A percentile compares a stretch with the other conserved stretches of the same genome.
These are phyloP conservation scores for Terfezia boudieri DNA, from an alignment of 495 filamentous ascomycete genomes.

Conservation along the genomic window DNA sequence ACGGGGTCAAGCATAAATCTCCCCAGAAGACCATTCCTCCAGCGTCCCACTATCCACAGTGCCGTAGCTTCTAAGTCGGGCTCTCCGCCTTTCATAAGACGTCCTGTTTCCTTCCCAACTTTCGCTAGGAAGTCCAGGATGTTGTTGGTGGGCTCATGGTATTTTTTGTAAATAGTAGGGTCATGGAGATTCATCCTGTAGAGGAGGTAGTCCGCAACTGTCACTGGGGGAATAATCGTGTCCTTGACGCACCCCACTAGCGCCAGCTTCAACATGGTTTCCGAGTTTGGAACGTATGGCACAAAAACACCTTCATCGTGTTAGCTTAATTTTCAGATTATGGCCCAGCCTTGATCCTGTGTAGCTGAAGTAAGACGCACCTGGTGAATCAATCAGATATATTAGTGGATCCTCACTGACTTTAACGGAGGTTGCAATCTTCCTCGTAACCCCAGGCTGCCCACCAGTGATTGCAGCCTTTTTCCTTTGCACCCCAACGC, in stretches of 20 bases:
- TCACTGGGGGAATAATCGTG: slow-evolving; percentile 48
- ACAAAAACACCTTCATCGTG: slow-evolving; percentile 50
- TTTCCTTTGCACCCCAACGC: slow-evolving; percentile 33
- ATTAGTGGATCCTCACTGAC: slow-evolving; percentile 41
- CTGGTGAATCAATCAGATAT: slow-evolving; percentile 48
- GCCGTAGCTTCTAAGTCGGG: slow-evolving; percentile 54
- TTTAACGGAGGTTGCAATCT: slow-evolving; percentile 61
- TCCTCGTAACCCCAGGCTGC: slow-evolving; percentile 75
- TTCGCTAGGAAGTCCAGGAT: slow-evolving; percentile 40
- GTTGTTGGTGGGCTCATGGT: slow-evolving; percentile 61
- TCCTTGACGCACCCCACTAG: slow-evolving; percentile 83
- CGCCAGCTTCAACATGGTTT: slow-evolving; percentile 80
- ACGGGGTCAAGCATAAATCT: slow-evolving; percentile 64
- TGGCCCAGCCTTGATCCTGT: background rate
- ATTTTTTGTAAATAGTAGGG: slow-evolving; percentile 32
- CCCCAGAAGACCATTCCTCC: slow-evolving; percentile 55
- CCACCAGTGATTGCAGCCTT: slow-evolving; percentile 69
- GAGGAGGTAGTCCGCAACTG: slow-evolving; percentile 71
- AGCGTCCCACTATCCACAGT: slow-evolving; percentile 64
- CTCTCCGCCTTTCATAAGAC: slow-evolving; percentile 49
- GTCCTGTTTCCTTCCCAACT: slow-evolving; percentile 50
- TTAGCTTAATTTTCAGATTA: background rate
- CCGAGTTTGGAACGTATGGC: slow-evolving; percentile 62
- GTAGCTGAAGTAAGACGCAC: background rate
- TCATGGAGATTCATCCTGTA: slow-evolving; percentile 52